A percentile compares a stretch with the other conserved stretches of the same genome.
Conservation (phyloP, 1,139 yeast species). For the Scheffersomyces lignicola region DNA sequence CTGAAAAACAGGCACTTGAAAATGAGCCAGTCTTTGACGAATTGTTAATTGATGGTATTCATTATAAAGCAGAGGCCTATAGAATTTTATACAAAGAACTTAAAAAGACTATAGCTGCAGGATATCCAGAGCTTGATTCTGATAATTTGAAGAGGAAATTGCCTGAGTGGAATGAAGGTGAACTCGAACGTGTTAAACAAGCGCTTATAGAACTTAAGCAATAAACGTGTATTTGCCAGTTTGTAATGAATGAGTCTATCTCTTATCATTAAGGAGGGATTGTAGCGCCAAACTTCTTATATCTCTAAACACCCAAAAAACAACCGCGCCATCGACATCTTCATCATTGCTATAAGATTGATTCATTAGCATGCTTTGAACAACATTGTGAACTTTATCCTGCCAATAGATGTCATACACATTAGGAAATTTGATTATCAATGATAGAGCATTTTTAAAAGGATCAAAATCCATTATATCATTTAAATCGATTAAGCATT, state of each 20-base stretch:
- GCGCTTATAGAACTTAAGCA: background rate
- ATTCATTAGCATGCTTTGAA: slow-evolving; percentile 10
- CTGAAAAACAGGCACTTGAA: slow-evolving; percentile 16
- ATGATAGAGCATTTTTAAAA: slow-evolving; percentile 68
- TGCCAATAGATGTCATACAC: slow-evolving; percentile 11
- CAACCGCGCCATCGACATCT: slow-evolving; percentile 21
- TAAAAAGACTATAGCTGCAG: slow-evolving; percentile 30
- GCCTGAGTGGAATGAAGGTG: slow-evolving; percentile 38
- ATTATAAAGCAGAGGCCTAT: slow-evolving; percentile 62
- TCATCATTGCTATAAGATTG: slow-evolving; percentile 14
- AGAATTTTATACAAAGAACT: slow-evolving; percentile 48
- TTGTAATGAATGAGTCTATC: background rate
- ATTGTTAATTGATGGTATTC: slow-evolving; percentile 62
- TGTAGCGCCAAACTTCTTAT: slow-evolving; percentile 23
- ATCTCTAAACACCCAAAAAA: slow-evolving; percentile 26
- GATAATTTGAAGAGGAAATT: slow-evolving; percentile 31
- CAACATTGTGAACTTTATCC: slow-evolving; percentile 12
- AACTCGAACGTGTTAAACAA: slow-evolving; percentile 14
- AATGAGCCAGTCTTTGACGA: slow-evolving; percentile 16
- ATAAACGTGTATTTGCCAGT: background rate
- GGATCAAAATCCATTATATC: slow-evolving; percentile 92
- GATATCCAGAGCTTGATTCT: slow-evolving; percentile 51
- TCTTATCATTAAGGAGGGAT: background rate
- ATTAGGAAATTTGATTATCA: slow-evolving; percentile 14
- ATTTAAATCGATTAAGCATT: slow-evolving; percentile 84